Percentiles rank a stretch among this genome's conserved stretches.
Conservation (phyloP, 108 stramenopile species). For the Skeletonema menzelii region DNA sequence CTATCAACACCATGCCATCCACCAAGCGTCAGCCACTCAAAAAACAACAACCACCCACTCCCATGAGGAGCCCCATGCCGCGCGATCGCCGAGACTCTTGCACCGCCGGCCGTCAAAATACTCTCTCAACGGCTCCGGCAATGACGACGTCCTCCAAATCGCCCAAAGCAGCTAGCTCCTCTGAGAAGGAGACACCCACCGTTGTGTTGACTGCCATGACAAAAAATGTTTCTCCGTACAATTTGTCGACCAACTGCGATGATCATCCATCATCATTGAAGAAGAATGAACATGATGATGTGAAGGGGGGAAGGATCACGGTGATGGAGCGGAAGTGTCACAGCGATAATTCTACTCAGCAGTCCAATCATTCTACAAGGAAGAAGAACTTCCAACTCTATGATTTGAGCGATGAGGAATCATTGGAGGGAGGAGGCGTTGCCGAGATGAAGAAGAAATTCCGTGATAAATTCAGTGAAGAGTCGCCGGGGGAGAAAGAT, state of each 20-base stretch:
- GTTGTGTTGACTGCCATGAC: slow-evolving; percentile 14
- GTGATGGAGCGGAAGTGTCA: neutral
- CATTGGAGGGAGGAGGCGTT: neutral
- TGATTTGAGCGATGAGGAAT: neutral
- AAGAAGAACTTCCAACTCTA: neutral
- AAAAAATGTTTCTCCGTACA: slow-evolving; percentile 3
- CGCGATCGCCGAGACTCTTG: neutral
- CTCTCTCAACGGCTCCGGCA: neutral
- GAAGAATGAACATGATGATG: neutral
- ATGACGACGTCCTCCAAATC: slow-evolving; percentile 2
- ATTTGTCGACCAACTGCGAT: neutral
- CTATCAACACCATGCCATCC: neutral
- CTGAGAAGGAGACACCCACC: slow-evolving; percentile 34
- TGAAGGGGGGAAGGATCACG: neutral
- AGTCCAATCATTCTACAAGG: neutral
- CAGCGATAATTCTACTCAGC: neutral
- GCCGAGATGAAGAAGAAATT: neutral
- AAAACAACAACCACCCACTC: neutral
- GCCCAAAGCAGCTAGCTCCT: slow-evolving; percentile 10
- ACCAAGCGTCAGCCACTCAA: neutral
- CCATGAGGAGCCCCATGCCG: neutral
- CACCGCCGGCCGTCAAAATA: neutral
- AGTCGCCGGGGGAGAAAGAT: neutral
- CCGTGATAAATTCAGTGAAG: neutral
- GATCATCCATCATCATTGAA: neutral